A percentile compares a stretch with the other conserved stretches of the same genome.
phyloP scores from a whole-genome alignment of 495 filamentous ascomycete species.

The Aspergillus kassunensis region DNA sequence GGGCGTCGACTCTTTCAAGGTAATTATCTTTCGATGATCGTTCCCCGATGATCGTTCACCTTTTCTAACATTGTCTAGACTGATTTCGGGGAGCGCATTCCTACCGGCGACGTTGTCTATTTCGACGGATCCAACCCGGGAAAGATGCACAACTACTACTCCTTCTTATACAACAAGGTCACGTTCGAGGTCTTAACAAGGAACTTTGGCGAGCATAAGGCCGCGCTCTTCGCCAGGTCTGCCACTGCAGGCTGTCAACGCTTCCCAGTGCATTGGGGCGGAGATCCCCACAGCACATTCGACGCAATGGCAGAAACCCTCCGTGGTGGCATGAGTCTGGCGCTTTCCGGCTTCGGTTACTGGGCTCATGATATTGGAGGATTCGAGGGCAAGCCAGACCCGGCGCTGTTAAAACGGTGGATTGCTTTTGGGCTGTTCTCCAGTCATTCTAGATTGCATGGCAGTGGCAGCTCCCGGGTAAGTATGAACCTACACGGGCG shows the following conservation, averaged over 20 bases:
- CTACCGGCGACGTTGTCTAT: conserved; percentile 13
- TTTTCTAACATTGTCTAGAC: not conserved
- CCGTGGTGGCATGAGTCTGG: conserved; percentile 13
- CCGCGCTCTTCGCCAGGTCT: conserved; percentile 12
- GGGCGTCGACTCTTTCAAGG: conserved; percentile 14
- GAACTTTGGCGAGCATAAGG: conserved; percentile 10
- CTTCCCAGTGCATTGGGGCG: conserved; percentile 14
- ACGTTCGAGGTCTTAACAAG: conserved; percentile 7
- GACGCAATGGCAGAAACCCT: conserved; percentile 13
- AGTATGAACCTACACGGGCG: no score
- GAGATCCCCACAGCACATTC: conserved; percentile 12
- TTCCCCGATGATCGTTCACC: not conserved
- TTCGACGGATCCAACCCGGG: conserved; percentile 10
- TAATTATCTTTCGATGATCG: not conserved
- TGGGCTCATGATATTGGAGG: conserved; percentile 14
- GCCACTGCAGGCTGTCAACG: conserved; percentile 11
- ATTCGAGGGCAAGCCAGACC: conserved; percentile 12
- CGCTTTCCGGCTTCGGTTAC: conserved; percentile 11
- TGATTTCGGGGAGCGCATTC: conserved; percentile 14
- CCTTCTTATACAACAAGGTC: conserved; percentile 14
- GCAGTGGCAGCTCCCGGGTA: conserved; percentile 12
- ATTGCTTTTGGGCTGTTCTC: conserved; percentile 13
- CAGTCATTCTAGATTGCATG: conserved; percentile 11
- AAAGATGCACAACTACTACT: conserved; percentile 15
- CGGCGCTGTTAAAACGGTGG: conserved; percentile 11